Base-by-base conservation (phyloP, 2,329 filamentous ascomycete genomes). In the Sclerotinia glacialis region DNA sequence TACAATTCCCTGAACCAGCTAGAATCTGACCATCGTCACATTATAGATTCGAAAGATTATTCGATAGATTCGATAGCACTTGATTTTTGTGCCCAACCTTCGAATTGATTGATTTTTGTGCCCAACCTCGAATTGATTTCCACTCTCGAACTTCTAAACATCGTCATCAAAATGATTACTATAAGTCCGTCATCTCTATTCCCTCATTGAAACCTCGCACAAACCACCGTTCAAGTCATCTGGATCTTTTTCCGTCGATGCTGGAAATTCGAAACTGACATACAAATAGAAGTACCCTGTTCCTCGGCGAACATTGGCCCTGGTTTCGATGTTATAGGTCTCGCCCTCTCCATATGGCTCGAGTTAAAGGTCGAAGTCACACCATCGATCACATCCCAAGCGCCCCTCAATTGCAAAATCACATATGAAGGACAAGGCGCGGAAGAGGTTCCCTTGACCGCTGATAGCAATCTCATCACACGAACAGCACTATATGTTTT, bases 251-350 rank as follows among this genome's bases (percentile, higher is more conserved):
- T 16, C n/a, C n/a, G 1, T 16, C 14, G n/a, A 49, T 59, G 56
- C 26, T 34, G 34, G 26, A 34, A 1, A 37, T 49, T 26, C 58
- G 28, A 61, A 31, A 50, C 65, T 67, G 52, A 67, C 60, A 8
- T 44, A 11, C 28, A 37, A 34, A 31, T 42, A 76, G 75, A 85
- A 80, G 92, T 92, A 69, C 94, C 94, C 71, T 96, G 92, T 81
- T 98, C 94, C 68, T 97, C 93, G 69, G 94, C 94, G 80, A 98
- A 98, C 83, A 97, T 98, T 77, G 94, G 92, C 72, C 94, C 94
- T 59, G 94, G 94, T 67, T 99, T 98, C 83, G 94, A 99, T 82
- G 94, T 97, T 74, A 97, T 98, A 78, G 92, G 95, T 72, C 89
- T 99, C 69, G 94, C 94, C 11, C 85, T 99, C 72, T 96, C 93